A percentile compares a stretch with the other conserved stretches of the same genome.
These are phyloP conservation scores for Verticillium tricorpus DNA, from an alignment of 2,329 filamentous ascomycete genomes.

Conservation along the genomic window DNA sequence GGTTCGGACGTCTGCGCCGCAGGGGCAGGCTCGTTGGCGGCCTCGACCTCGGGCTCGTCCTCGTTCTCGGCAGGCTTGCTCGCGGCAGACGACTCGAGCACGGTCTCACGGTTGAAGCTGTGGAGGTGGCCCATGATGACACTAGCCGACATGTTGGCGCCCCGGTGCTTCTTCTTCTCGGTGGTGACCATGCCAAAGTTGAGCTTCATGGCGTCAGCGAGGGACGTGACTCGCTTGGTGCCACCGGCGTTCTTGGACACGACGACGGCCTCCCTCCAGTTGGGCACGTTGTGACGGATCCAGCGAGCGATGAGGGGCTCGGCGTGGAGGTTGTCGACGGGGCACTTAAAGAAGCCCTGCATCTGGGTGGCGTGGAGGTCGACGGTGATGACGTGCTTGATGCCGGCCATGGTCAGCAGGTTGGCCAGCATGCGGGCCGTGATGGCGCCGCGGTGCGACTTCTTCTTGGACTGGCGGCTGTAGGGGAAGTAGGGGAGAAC, in stretches of 20 bases:
- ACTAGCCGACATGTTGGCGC: constrained; percentile 68
- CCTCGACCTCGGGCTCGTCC: constrained; percentile 15
- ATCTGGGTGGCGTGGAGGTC: constrained; percentile 97
- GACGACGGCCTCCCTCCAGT: constrained; percentile 89
- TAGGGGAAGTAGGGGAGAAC: constrained; percentile 98
- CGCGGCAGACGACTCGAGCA: constrained; percentile 29
- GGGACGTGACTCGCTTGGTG: constrained; percentile 92
- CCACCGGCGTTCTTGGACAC: constrained; percentile 98
- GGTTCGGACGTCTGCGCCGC: not conserved
- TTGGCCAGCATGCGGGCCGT: constrained; percentile 97
- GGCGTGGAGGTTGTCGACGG: constrained; percentile 94
- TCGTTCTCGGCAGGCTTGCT: constrained; percentile 21
- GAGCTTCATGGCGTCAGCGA: constrained; percentile 92
- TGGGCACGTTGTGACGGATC: constrained; percentile 83
- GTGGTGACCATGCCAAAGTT: constrained; percentile 97
- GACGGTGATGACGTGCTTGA: constrained; percentile 96
- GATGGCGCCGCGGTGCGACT: constrained; percentile 92
- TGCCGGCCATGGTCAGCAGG: constrained; percentile 84
- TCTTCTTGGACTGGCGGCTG: constrained; percentile 98
- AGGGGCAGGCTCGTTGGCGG: constrained; percentile 17
- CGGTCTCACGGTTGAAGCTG: constrained; percentile 44
- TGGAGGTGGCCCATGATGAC: constrained; percentile 70
- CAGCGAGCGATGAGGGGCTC: constrained; percentile 93
- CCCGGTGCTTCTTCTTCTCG: constrained; percentile 65
- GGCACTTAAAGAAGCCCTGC: constrained; percentile 98